Percentiles rank a stretch among this genome's conserved stretches.
phyloP scores from a whole-genome alignment of 192 early-diverging fungal species.

The Geranomyces variabilis region DNA sequence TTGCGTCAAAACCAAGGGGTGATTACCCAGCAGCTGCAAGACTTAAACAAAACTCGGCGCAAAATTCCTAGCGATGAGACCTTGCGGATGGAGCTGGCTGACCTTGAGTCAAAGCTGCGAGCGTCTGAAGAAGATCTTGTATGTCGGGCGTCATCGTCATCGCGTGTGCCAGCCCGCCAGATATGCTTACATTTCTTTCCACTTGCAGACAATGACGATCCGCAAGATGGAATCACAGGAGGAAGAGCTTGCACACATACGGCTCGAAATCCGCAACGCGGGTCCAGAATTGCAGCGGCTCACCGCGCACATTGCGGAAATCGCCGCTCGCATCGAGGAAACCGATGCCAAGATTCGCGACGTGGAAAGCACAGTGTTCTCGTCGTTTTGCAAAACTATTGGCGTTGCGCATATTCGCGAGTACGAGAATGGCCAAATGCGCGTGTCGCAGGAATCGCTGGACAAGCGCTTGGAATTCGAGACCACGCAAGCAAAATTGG shows the following conservation, averaged over 20 bases:
- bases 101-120: slow-evolving; percentile 45
- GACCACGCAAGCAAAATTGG: slow-evolving; percentile 75
- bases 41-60: slow-evolving; percentile 70
- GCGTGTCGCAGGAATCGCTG: slow-evolving; percentile 68
- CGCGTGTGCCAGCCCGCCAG: no score
- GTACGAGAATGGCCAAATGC: slow-evolving; percentile 79
- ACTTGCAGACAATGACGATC: slow-evolving; percentile 25
- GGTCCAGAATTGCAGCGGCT: no score
- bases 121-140: slow-evolving; percentile 67
- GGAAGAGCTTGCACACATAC: slow-evolving; percentile 47
- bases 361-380: slow-evolving; percentile 73
- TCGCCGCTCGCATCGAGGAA: slow-evolving; percentile 53
- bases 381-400: slow-evolving; percentile 75
- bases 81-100: slow-evolving; percentile 30
- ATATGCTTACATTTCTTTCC: not conserved
- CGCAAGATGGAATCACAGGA: slow-evolving; percentile 30
- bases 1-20: slow-evolving; percentile 71
- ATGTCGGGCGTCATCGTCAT: no score
- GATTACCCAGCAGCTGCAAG: slow-evolving; percentile 72
- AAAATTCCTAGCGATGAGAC: slow-evolving; percentile 45
- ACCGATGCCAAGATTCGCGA: slow-evolving; percentile 52
- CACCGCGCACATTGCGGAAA: not conserved
- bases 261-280: no score
- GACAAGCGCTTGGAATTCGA: slow-evolving; percentile 78
- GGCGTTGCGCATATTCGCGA: slow-evolving; percentile 79